Conservation (phyloP, 306 rosid species). For the Vicia villosa region DNA sequence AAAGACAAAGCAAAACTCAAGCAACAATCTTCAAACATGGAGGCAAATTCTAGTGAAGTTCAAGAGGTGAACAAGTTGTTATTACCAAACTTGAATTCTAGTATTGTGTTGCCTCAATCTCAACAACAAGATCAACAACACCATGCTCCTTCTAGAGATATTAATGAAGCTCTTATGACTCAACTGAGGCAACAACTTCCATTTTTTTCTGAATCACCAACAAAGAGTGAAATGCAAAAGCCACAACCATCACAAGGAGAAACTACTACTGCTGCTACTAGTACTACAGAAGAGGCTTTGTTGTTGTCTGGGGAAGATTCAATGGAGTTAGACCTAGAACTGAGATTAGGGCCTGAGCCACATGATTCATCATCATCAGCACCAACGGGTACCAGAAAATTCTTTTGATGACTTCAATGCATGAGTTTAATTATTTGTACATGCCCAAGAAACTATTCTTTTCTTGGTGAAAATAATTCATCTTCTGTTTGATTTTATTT, state of each 20-base stretch:
- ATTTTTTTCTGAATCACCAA: slow-evolving; percentile 49
- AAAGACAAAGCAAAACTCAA: slow-evolving; percentile 79
- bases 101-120: slow-evolving; percentile 20
- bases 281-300: slow-evolving; percentile 14
- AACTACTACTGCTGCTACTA: background rate
- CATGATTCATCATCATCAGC: slow-evolving; percentile 46
- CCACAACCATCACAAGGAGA: slow-evolving; percentile 22
- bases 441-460: slow-evolving; percentile 21
- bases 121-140: slow-evolving; percentile 23
- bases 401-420: slow-evolving; percentile 51
- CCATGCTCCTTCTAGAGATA: slow-evolving; percentile 23
- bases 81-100: slow-evolving; percentile 32
- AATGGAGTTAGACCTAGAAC: slow-evolving; percentile 76
- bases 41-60: background rate
- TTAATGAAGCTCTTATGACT: background rate
- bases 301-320: slow-evolving; percentile 20
- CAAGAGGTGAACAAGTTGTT: background rate
- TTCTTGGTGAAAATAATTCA: slow-evolving; percentile 18
- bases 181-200: slow-evolving; percentile 49
- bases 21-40: slow-evolving; percentile 48
- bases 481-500: slow-evolving; percentile 22
- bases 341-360: slow-evolving; percentile 77
- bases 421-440: background rate
- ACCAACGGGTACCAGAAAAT: slow-evolving; percentile 53
- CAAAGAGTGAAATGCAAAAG: slow-evolving; percentile 2